Conservation (phyloP, 106 monocot species). For the Platanthera guangdongensis region DNA sequence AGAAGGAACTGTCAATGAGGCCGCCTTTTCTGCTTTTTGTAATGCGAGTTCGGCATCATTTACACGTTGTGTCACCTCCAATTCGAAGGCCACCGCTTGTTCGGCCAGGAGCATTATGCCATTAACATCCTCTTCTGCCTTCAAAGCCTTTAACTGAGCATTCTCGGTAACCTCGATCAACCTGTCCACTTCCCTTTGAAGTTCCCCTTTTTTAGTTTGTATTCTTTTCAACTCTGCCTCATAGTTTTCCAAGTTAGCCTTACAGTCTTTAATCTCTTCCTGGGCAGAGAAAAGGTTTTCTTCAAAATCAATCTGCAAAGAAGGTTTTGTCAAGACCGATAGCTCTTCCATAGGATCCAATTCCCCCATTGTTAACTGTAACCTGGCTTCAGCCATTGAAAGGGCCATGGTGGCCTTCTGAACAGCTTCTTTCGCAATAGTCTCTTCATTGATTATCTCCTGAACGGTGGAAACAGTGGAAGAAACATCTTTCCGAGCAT, state of each 20-base stretch:
- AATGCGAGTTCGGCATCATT: constrained; percentile 91
- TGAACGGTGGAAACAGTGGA: constrained; percentile 59
- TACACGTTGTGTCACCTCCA: constrained; percentile 72
- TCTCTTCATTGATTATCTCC: constrained; percentile 69
- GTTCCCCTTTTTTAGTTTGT: constrained; percentile 53
- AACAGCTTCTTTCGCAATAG: constrained; percentile 66
- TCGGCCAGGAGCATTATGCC: constrained; percentile 92
- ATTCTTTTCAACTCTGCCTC: constrained; percentile 58
- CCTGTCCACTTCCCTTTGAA: constrained; percentile 81
- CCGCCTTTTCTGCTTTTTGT: constrained; percentile 56
- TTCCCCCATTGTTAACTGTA: constrained; percentile 46
- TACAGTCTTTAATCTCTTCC: constrained; percentile 57
- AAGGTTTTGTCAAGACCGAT: constrained; percentile 11
- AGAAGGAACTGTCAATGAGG: constrained; percentile 22
- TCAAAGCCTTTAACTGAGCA: constrained; percentile 62
- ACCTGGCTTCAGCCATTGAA: constrained; percentile 84
- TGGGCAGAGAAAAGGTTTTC: constrained; percentile 40
- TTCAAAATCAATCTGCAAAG: constrained; percentile 20
- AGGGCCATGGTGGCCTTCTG: constrained; percentile 86
- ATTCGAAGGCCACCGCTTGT: constrained; percentile 79
- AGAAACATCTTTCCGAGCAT: constrained; percentile 51
- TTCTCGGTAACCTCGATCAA: constrained; percentile 80
- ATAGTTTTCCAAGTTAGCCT: constrained; percentile 29
- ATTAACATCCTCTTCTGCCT: constrained; percentile 86
- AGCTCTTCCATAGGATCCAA: constrained; percentile 33